Percentiles rank a stretch among this genome's conserved stretches.
Evolutionary conservation across 345 rosid genomes (phyloP).

Genomic region (Murraya paniculata): DNA sequence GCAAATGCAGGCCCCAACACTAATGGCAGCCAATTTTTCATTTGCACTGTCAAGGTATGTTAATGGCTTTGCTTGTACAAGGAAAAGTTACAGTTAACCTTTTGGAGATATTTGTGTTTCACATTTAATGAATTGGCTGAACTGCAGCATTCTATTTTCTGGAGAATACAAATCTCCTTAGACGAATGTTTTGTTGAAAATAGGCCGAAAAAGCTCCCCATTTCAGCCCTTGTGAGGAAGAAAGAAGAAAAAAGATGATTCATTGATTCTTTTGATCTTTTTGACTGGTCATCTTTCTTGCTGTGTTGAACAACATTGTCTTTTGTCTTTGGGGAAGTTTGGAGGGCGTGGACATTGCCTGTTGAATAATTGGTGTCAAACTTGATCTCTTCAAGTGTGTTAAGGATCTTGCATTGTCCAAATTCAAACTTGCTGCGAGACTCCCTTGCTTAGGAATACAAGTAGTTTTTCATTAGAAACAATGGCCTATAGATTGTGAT

Average conservation of each 20-base stretch:
- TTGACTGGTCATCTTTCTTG: background rate
- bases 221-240: background rate
- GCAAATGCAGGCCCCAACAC: slow-evolving; percentile 99
- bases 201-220: background rate
- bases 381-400: background rate
- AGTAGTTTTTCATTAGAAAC: background rate
- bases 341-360: background rate
- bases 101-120: background rate
- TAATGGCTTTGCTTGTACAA: slow-evolving; percentile 5
- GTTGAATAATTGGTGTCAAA: background rate
- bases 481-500: background rate
- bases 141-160: background rate
- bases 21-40: slow-evolving; percentile 96
- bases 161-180: background rate
- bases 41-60: slow-evolving; percentile 93
- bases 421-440: background rate
- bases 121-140: background rate
- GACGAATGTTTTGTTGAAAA: background rate
- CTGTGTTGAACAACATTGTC: too few species aligned
- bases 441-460: background rate
- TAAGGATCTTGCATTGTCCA: background rate
- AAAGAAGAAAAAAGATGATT: background rate
- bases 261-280: background rate
- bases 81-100: background rate
- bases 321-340: too few species aligned